Conservation (phyloP, 345 rosid genomes). For the Citrus cavaleriei region DNA sequence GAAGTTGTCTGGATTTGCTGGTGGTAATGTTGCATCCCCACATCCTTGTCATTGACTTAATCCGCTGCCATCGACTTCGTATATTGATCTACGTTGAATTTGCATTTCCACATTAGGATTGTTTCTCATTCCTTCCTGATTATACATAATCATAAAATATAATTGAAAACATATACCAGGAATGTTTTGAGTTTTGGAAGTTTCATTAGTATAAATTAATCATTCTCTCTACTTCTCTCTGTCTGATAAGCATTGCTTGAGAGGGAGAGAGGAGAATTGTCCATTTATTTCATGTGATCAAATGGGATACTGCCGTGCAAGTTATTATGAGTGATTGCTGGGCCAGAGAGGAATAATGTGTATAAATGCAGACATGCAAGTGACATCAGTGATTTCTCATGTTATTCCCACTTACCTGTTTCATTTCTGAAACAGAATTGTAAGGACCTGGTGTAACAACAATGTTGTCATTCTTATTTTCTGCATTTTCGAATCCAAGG, state of each 20-base stretch:
- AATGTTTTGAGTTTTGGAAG: constrained; percentile 7
- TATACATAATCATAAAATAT: constrained; percentile 18
- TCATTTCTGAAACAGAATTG: constrained; percentile 2
- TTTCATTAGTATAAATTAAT: background rate
- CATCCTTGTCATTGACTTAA: constrained; percentile 17
- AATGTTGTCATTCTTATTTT: background rate
- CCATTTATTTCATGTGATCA: background rate
- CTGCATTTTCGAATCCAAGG: constrained; percentile 29
- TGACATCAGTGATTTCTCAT: background rate
- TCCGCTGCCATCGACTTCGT: constrained; percentile 22
- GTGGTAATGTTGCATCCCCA: constrained; percentile 13
- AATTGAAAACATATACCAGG: constrained; percentile 11
- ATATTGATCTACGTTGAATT: constrained; percentile 41
- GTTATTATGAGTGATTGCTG: background rate
- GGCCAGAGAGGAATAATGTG: background rate
- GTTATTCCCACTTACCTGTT: background rate
- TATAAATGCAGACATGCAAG: background rate
- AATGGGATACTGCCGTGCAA: background rate
- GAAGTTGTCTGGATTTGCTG: constrained; percentile 15
- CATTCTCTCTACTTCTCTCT: background rate
- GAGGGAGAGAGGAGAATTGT: background rate
- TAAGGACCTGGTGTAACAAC: background rate
- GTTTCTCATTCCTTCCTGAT: constrained; percentile 41
- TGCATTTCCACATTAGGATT: constrained; percentile 37
- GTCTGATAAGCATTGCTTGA: no score